Conservation (phyloP, 495 filamentous ascomycete genomes). For the Geoglossum glabrum region DNA sequence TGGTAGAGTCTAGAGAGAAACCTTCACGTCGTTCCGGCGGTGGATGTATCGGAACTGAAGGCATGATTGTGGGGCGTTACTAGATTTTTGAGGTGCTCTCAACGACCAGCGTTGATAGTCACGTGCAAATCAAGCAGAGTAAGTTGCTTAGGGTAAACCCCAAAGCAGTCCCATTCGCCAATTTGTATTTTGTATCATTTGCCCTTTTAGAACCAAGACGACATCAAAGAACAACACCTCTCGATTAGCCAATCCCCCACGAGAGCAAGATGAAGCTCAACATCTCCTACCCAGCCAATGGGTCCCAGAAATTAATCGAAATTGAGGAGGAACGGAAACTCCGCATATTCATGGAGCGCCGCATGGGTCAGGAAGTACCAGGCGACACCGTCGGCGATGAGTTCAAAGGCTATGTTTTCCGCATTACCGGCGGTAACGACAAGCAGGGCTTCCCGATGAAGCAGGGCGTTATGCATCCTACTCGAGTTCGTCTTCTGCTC, state of each 20-base stretch:
- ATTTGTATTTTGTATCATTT: neutral
- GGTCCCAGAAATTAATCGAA: constrained; percentile 96
- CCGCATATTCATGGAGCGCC: constrained; percentile 69
- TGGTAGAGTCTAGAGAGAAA: constrained; percentile 12
- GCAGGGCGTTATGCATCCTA: constrained; percentile 97
- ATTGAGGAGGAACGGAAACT: constrained; percentile 93
- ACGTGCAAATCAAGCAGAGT: neutral
- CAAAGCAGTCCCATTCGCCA: neutral
- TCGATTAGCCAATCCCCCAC: constrained; percentile 1
- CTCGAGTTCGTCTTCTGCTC: constrained; percentile 89
- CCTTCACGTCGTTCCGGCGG: neutral
- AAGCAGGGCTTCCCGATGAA: constrained; percentile 99
- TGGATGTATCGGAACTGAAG: constrained; percentile 1
- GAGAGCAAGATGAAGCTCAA: constrained; percentile 66
- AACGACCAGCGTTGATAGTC: neutral
- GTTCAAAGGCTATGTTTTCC: constrained; percentile 97
- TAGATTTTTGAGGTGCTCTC: neutral
- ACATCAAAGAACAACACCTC: constrained; percentile 2
- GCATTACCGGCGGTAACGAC: constrained; percentile 99
- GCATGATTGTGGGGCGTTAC: neutral
- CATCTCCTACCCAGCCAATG: constrained; percentile 96
- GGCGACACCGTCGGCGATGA: constrained; percentile 90
- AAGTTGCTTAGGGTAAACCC: neutral
- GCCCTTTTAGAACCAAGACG: neutral
- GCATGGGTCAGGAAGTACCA: constrained; percentile 88